Evolutionary conservation across 1,284 basidiomycete species (phyloP).

Genomic region (Ustilago cynodontis): DNA sequence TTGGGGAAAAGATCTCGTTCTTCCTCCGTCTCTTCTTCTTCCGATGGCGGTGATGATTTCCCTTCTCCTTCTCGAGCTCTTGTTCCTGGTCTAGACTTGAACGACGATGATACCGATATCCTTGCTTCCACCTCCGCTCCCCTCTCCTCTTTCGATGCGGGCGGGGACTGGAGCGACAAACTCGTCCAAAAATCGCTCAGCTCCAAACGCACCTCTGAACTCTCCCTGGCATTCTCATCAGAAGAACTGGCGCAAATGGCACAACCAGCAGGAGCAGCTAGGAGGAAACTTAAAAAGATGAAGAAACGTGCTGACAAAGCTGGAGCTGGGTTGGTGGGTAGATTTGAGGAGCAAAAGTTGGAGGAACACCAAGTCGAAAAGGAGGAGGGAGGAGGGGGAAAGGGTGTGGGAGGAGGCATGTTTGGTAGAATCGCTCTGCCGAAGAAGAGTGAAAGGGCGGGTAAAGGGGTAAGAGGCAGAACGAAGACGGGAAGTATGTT

Average conservation of each 20-base stretch:
- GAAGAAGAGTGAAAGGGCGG: not conserved
- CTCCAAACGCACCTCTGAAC: slow-evolving; percentile 31
- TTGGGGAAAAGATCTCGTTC: slow-evolving; percentile 40
- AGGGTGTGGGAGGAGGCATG: slow-evolving; percentile 28
- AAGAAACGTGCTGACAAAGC: slow-evolving; percentile 44
- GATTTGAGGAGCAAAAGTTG: slow-evolving; percentile 28
- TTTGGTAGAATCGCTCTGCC: slow-evolving; percentile 21
- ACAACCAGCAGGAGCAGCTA: slow-evolving; percentile 7
- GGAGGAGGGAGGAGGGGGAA: not conserved
- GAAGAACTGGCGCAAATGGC: slow-evolving; percentile 45
- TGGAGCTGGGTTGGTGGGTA: slow-evolving; percentile 42
- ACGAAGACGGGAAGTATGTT: slow-evolving; percentile 49
- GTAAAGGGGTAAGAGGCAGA: not conserved
- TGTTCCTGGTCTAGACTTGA: slow-evolving; percentile 22
- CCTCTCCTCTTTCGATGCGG: not conserved
- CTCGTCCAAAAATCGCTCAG: slow-evolving; percentile 25
- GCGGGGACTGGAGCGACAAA: slow-evolving; percentile 28
- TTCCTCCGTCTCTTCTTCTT: slow-evolving; percentile 16
- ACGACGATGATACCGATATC: slow-evolving; percentile 15
- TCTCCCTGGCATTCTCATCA: slow-evolving; percentile 34
- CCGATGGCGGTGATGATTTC: slow-evolving; percentile 14
- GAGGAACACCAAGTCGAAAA: slow-evolving; percentile 12
- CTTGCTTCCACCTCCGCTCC: not conserved
- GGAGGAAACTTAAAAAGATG: slow-evolving; percentile 50
- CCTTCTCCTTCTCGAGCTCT: not conserved